These are phyloP conservation scores for Aspergillus calidoustus DNA, from an alignment of 2,329 filamentous ascomycete species.

Conservation along the genomic window DNA sequence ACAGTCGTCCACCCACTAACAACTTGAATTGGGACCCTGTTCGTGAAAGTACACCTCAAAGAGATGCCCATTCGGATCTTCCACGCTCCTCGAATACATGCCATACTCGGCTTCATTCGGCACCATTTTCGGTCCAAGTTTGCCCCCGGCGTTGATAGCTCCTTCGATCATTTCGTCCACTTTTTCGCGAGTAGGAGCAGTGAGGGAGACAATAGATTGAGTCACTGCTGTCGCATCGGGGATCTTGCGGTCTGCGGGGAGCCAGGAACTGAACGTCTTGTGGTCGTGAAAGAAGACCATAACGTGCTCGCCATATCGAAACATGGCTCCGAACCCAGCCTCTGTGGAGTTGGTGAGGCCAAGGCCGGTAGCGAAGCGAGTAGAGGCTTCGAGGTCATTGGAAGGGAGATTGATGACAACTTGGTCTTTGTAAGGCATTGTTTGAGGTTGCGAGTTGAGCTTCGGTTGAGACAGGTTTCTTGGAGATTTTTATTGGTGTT, in stretches of 20 bases:
- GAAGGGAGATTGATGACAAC: not conserved
- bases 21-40: not conserved
- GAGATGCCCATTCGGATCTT: not conserved
- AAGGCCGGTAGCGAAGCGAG: not conserved
- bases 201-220: not conserved
- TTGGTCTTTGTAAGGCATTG: not conserved
- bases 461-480: not conserved
- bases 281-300: not conserved
- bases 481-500: no score
- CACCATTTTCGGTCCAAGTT: not conserved
- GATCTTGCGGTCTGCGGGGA: not conserved
- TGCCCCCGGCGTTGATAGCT: not conserved
- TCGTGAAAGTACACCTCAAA: constrained; percentile 1
- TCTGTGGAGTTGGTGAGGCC: not conserved
- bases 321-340: not conserved
- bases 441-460: not conserved
- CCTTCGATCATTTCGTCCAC: constrained; percentile 1
- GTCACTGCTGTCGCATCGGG: not conserved
- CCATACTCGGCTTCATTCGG: not conserved
- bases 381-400: not conserved
- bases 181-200: not conserved
- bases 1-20: not conserved
- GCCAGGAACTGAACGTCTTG: not conserved
- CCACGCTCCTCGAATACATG: not conserved
- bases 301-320: not conserved